Percentiles rank a stretch among this genome's conserved stretches.
Evolutionary conservation across 1,284 basidiomycete species (phyloP).

Genomic region (Rhodotorula sp.): DNA sequence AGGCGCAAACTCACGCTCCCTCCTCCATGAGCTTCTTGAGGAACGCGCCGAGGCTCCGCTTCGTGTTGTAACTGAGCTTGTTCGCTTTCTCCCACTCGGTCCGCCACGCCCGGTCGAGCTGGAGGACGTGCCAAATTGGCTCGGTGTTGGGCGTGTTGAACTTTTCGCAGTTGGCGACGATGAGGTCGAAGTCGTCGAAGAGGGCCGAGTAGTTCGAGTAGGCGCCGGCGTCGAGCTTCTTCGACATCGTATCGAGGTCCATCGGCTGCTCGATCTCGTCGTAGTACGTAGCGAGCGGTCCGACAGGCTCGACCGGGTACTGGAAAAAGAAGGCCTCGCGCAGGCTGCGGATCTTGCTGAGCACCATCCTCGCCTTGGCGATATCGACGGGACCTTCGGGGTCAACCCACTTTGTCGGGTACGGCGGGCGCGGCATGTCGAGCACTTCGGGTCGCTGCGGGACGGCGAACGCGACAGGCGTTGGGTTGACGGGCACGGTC

Average conservation of each 20-base stretch:
- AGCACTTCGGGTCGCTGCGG: slow-evolving; percentile 63
- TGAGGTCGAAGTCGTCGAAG: slow-evolving; percentile 73
- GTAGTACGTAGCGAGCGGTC: slow-evolving; percentile 72
- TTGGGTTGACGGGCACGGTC: slow-evolving; percentile 2
- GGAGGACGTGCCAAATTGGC: slow-evolving; percentile 68
- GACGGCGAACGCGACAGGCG: slow-evolving; percentile 3
- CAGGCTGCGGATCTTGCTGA: slow-evolving; percentile 65
- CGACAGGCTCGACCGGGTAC: slow-evolving; percentile 78
- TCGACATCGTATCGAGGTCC: slow-evolving; percentile 83
- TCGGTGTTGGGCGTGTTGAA: slow-evolving; percentile 83
- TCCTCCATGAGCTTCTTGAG: slow-evolving; percentile 72
- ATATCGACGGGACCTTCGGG: slow-evolving; percentile 43
- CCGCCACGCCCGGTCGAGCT: slow-evolving; percentile 70
- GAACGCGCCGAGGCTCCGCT: slow-evolving; percentile 70
- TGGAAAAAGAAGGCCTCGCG: slow-evolving; percentile 74
- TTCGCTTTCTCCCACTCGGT: slow-evolving; percentile 78
- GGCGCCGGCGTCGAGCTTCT: slow-evolving; percentile 63
- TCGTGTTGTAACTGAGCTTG: slow-evolving; percentile 75
- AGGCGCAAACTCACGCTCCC: slow-evolving; percentile 57
- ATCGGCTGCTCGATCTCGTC: slow-evolving; percentile 92
- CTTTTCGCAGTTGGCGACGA: slow-evolving; percentile 72
- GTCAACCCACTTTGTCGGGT: slow-evolving; percentile 26
- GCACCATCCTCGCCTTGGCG: slow-evolving; percentile 68
- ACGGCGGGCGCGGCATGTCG: slow-evolving; percentile 25
- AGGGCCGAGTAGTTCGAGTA: slow-evolving; percentile 81